A percentile compares a stretch with the other conserved stretches of the same genome.
phyloP scores from a whole-genome alignment of 805 yeast species.

The Suhomyces canberraensis region DNA sequence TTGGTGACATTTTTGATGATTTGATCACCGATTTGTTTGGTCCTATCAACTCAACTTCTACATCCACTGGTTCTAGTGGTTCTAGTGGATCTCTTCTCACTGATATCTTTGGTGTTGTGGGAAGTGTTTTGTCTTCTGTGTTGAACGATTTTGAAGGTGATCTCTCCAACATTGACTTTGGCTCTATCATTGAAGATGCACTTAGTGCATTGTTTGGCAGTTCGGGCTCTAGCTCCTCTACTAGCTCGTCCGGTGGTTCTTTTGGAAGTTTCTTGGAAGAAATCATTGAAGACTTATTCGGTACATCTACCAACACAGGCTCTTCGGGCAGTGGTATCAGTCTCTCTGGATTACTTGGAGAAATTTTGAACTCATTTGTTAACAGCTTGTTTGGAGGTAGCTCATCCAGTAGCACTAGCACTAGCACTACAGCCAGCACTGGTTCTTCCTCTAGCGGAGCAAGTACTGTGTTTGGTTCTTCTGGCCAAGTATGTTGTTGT shows the following conservation, averaged over 20 bases:
- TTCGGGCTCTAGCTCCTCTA: conserved; percentile 4
- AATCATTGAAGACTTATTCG: conserved; percentile 12
- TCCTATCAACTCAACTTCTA: conserved; percentile 3
- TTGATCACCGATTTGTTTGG: conserved; percentile 14
- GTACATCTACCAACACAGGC: conserved; percentile 6
- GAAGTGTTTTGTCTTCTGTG: conserved; percentile 10
- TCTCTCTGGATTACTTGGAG: conserved; percentile 10
- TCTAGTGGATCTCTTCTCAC: conserved; percentile 8
- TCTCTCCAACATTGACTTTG: conserved; percentile 7
- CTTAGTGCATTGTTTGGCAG: conserved; percentile 15
- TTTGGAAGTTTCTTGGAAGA: conserved; percentile 8
- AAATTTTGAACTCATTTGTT: conserved; percentile 15
- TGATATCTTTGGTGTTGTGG: conserved; percentile 13
- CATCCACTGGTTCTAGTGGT: conserved; percentile 9
- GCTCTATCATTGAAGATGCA: conserved; percentile 11
- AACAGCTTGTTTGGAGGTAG: conserved; percentile 19
- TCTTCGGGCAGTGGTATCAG: conserved; percentile 8
- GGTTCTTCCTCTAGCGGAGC: conserved; percentile 6
- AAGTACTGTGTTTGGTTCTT: conserved; percentile 6
- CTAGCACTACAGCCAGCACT: too few species aligned
- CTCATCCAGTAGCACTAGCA: conserved; percentile 9
- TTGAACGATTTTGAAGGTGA: conserved; percentile 3
- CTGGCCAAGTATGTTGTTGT: conserved; percentile 24
- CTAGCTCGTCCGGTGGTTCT: conserved; percentile 1
- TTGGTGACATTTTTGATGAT: conserved; percentile 7